These are phyloP conservation scores for Coemansia pectinata DNA, from an alignment of 192 early-diverging fungal genomes.

Conservation along the genomic window DNA sequence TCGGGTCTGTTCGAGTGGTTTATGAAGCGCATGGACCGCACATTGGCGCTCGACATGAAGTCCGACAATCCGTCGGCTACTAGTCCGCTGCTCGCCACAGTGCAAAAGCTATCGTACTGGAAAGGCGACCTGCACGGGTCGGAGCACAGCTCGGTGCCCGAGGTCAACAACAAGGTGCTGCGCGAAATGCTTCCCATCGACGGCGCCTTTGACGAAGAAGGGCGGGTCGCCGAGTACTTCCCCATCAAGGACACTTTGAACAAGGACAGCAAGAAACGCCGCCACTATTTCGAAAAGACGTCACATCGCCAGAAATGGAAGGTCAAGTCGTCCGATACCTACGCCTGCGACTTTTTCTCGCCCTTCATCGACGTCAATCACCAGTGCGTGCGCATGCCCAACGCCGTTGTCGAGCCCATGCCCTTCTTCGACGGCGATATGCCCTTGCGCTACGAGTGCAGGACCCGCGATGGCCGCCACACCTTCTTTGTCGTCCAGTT, in stretches of 20 bases:
- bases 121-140: conserved; percentile 44
- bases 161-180: conserved; percentile 54
- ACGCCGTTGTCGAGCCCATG: conserved; percentile 55
- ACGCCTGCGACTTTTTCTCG: conserved; percentile 55
- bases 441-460: conserved; percentile 55
- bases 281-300: conserved; percentile 50
- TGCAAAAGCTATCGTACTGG: conserved; percentile 56
- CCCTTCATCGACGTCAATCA: conserved; percentile 56
- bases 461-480: conserved; percentile 38
- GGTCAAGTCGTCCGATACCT: conserved; percentile 41
- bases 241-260: conserved; percentile 48
- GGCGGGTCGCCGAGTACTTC: conserved; percentile 53
- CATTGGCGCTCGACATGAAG: conserved; percentile 53
- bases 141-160: conserved; percentile 27
- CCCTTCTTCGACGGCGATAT: conserved; percentile 51
- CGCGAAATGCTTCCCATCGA: conserved; percentile 52
- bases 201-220: conserved; percentile 44
- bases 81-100: conserved; percentile 51
- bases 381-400: conserved; percentile 58
- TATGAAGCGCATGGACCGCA: conserved; percentile 57
- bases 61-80: conserved; percentile 52
- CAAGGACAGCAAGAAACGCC: conserved; percentile 55
- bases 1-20: conserved; percentile 56
- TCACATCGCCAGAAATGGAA: conserved; percentile 49
- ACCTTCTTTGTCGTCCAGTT: conserved; percentile 56